phyloP scores from a whole-genome alignment of 2,329 filamentous ascomycete species.

The Penicillium sclerotigenum region DNA sequence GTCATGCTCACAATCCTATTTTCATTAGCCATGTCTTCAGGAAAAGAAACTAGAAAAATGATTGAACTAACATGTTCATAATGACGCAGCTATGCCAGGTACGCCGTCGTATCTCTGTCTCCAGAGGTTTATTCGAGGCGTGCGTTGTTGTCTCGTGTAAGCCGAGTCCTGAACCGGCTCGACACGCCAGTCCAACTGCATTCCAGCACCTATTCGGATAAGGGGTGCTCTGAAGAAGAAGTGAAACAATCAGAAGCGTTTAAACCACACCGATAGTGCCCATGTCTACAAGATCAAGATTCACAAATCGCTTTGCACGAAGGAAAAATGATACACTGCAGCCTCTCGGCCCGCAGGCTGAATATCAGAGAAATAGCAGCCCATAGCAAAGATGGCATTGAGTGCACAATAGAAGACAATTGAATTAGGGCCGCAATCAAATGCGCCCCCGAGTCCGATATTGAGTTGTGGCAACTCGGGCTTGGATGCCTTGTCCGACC shows the following conservation, averaged over 20 bases:
- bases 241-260: constrained; percentile 38
- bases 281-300: constrained; percentile 40
- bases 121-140: constrained; percentile 25
- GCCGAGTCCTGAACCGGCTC: constrained; percentile 44
- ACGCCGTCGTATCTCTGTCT: constrained; percentile 38
- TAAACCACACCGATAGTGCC: constrained; percentile 43
- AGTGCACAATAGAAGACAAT: constrained; percentile 45
- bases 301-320: constrained; percentile 34
- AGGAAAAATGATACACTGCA: constrained; percentile 36
- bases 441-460: constrained; percentile 36
- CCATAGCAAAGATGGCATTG: constrained; percentile 46
- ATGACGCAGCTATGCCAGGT: constrained; percentile 44
- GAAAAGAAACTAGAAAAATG: neutral
- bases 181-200: constrained; percentile 42
- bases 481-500: constrained; percentile 17
- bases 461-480: constrained; percentile 21
- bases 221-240: constrained; percentile 43
- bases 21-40: neutral
- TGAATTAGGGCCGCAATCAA: constrained; percentile 32
- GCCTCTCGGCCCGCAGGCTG: constrained; percentile 27
- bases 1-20: constrained; percentile 41
- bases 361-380: constrained; percentile 40
- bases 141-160: constrained; percentile 33
- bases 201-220: constrained; percentile 46
- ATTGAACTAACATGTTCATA: constrained; percentile 35